phyloP scores from a whole-genome alignment of 2,329 filamentous ascomycete species.

The Fusarium xyrophilum region DNA sequence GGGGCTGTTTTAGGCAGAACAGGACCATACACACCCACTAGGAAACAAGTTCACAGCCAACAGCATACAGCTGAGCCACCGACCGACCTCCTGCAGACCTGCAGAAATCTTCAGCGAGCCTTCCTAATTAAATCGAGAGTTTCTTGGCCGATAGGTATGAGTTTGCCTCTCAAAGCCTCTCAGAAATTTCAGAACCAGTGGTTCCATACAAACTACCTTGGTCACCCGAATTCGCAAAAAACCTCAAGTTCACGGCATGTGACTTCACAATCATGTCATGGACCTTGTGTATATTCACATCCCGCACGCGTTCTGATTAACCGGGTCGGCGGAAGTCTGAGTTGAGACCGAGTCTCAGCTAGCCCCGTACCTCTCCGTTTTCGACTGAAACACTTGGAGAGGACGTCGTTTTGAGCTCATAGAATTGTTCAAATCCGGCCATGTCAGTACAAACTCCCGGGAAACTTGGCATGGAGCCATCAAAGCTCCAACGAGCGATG shows the following conservation, averaged over 20 bases:
- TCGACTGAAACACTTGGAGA: not conserved
- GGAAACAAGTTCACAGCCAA: not conserved
- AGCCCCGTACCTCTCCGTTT: slow-evolving; percentile 3
- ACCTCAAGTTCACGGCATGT: not conserved
- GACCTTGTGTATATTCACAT: not conserved
- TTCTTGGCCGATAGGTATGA: not conserved
- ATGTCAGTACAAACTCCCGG: not conserved
- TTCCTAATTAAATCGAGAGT: not conserved
- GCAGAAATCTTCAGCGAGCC: not conserved
- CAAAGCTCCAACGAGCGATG: not conserved
- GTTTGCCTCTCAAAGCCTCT: not conserved
- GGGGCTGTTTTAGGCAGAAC: slow-evolving; percentile 8
- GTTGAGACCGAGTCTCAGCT: slow-evolving; percentile 7
- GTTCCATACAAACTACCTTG: not conserved
- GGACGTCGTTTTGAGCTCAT: not conserved
- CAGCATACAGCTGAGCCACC: not conserved
- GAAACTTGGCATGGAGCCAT: not conserved
- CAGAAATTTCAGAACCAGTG: not conserved
- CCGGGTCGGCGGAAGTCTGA: not conserved
- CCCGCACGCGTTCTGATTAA: not conserved
- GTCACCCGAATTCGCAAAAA: too few relatives aligned
- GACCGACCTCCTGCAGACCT: not conserved
- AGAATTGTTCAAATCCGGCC: not conserved
- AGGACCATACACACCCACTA: not conserved
- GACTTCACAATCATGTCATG: not conserved